These are phyloP conservation scores for Lodderomyces parapsilosis DNA, from an alignment of 1,139 yeast genomes.

Conservation along the genomic window DNA sequence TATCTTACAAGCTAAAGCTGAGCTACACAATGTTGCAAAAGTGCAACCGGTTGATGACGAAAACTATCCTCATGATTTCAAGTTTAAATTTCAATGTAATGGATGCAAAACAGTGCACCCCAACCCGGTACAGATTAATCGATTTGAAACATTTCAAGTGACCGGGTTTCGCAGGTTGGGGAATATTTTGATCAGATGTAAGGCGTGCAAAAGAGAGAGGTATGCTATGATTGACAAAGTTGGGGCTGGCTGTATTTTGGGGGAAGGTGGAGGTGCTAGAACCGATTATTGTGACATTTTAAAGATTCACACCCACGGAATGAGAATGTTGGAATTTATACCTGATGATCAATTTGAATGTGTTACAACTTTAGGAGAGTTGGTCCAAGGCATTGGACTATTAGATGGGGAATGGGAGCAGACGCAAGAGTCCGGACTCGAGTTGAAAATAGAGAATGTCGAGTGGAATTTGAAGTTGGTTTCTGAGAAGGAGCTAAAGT, in stretches of 20 bases:
- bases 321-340: constrained; percentile 61
- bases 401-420: constrained; percentile 90
- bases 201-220: constrained; percentile 48
- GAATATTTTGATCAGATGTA: constrained; percentile 73
- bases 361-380: constrained; percentile 48
- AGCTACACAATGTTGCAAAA: constrained; percentile 58
- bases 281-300: constrained; percentile 42
- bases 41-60: constrained; percentile 60
- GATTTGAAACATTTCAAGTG: constrained; percentile 51
- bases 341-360: constrained; percentile 70
- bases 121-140: constrained; percentile 62
- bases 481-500: constrained; percentile 1
- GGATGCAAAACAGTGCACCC: constrained; percentile 72
- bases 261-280: constrained; percentile 6
- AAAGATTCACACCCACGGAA: constrained; percentile 76
- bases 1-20: constrained; percentile 52
- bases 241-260: constrained; percentile 18
- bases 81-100: constrained; percentile 62
- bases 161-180: constrained; percentile 74
- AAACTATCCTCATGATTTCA: constrained; percentile 65
- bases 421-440: constrained; percentile 79
- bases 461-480: constrained; percentile 37
- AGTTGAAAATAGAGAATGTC: constrained; percentile 72
- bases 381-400: constrained; percentile 60
- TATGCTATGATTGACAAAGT: constrained; percentile 33